Percentiles rank a stretch among this genome's conserved stretches.
Conservation (phyloP, 2,329 filamentous ascomycete genomes). For the Biscogniauxia mediterranea region DNA sequence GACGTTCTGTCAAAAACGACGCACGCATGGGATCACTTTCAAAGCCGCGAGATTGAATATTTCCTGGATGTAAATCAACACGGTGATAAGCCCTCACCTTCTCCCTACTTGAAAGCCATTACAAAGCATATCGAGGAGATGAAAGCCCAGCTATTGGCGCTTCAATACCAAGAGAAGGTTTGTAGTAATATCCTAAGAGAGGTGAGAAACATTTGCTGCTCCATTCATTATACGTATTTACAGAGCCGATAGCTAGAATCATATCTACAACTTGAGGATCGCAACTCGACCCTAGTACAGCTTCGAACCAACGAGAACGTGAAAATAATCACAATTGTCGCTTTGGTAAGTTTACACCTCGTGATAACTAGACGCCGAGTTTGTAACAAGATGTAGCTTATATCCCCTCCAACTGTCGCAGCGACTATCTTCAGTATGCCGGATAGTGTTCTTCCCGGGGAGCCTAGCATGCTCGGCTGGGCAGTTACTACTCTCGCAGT, state of each 20-base stretch:
- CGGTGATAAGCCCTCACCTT: neutral
- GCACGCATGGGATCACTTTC: slow-evolving; percentile 7
- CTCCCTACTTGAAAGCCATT: slow-evolving; percentile 6
- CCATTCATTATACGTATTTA: too few species aligned
- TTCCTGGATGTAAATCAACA: slow-evolving; percentile 1
- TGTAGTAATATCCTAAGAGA: slow-evolving; percentile 11
- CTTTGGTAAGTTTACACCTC: slow-evolving; percentile 5
- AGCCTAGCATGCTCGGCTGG: slow-evolving; percentile 5
- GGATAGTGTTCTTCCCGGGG: neutral
- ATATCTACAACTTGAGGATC: slow-evolving; percentile 9
- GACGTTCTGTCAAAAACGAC: slow-evolving; percentile 6
- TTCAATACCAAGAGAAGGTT: slow-evolving; percentile 7
- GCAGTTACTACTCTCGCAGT: slow-evolving; percentile 2
- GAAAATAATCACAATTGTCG: slow-evolving; percentile 9
- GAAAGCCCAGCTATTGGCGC: slow-evolving; percentile 4
- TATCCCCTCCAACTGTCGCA: slow-evolving; percentile 5
- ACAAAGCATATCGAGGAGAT: slow-evolving; percentile 11
- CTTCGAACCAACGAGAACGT: slow-evolving; percentile 11
- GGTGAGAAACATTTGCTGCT: neutral
- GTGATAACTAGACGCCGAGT: too few species aligned
- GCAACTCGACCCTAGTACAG: slow-evolving; percentile 10
- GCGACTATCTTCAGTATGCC: slow-evolving; percentile 8
- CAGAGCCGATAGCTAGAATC: slow-evolving; percentile 8
- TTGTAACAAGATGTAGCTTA: neutral
- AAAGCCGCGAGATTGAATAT: slow-evolving; percentile 4